Base-by-base conservation (phyloP, 768 basidiomycete genomes). In the Podaxis pistillaris region DNA sequence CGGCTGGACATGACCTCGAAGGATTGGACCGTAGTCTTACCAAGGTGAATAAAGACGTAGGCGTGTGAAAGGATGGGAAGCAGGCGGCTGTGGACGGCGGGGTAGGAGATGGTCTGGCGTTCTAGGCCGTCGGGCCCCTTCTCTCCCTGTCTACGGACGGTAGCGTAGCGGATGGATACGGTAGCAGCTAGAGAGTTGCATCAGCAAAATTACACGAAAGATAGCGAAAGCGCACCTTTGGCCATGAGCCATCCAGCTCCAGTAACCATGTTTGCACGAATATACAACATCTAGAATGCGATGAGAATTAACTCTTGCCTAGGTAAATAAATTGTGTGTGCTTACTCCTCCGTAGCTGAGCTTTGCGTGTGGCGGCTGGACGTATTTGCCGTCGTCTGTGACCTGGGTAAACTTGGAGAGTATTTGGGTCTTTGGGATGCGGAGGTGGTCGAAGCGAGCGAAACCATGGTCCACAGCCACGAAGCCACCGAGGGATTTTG, bases 261-360 rank as follows among this genome's bases (percentile, higher is more conserved):
- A 0, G 81, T 78, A 3, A 89, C 81, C 88, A 92, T 90, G 41
- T 75, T 77, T 28, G 89, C 82, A 12, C 89, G 85, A 56, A 90
- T 88, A 69, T 87, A 88, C 54, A 90, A 70, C 89, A 91, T 90
- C 89, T 90, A 66, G 15, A 41, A 37, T 7, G 19, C 40, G 4
- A 24, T 64, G 24, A 63, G 52, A 22, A 50, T 12, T 12, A 8
- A 13, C 7, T 50, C 49, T 13, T 15, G 12, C 9, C 11, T 1
- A 24, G 22, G 49, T 13, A 8, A 8, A 28, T 50, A 15, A 24
- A 12, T 9, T 9, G 8, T 19, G 5, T 46, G 49, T 19, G 81
- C 85, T 68, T 69, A 90, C 89, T 2, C 90, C 89, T 56, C 87
- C 87, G 64, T 90, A 91, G 65, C 87, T 88, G 26, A 91, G 74